Evolutionary conservation across 208 protist species (phyloP).

Genomic region (Leishmania major): DNA sequence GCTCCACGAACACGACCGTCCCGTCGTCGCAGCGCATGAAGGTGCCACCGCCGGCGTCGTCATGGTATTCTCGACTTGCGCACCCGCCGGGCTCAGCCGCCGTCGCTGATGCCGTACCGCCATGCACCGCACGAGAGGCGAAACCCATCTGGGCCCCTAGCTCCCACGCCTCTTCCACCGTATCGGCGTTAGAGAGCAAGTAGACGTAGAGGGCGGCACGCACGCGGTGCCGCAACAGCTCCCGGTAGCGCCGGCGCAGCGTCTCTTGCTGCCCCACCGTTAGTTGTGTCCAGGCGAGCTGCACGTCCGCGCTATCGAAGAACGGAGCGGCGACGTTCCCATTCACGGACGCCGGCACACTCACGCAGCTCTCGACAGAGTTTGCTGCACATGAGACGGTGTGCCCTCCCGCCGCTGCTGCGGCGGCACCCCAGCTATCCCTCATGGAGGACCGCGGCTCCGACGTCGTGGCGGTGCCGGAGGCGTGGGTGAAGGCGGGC

Average conservation of each 20-base stretch:
- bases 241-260: slow-evolving; percentile 23
- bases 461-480: neutral
- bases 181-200: slow-evolving; percentile 9
- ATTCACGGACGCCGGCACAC: neutral
- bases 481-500: neutral
- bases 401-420: neutral
- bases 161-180: slow-evolving; percentile 18
- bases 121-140: neutral
- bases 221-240: slow-evolving; percentile 26
- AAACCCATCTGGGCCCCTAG: slow-evolving; percentile 18
- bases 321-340: neutral
- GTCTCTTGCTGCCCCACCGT: slow-evolving; percentile 17
- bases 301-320: slow-evolving; percentile 19
- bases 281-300: slow-evolving; percentile 19
- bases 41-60: neutral
- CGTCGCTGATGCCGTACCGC: neutral
- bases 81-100: neutral
- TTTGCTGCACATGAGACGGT: neutral
- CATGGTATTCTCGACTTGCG: neutral
- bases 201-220: slow-evolving; percentile 30
- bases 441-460: neutral
- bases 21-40: slow-evolving; percentile 29
- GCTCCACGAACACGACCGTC: slow-evolving; percentile 19
- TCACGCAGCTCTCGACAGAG: neutral
- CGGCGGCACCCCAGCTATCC: too few relatives aligned